phyloP scores from a whole-genome alignment of 2,329 filamentous ascomycete genomes.

The Cadophora sp. region DNA sequence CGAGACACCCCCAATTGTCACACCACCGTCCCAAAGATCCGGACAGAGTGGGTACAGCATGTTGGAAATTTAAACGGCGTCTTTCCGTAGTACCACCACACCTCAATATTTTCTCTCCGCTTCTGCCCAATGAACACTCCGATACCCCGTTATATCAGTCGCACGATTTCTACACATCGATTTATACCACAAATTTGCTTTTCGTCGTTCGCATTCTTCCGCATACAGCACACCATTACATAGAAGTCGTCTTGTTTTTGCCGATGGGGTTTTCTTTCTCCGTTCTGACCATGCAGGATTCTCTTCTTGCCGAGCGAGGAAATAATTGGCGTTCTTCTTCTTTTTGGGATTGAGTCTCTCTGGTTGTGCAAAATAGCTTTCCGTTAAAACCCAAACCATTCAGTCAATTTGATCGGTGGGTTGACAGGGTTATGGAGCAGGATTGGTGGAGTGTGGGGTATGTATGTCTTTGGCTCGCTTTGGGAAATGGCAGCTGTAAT shows the following conservation, averaged over 20 bases:
- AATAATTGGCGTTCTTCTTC: constrained; percentile 1
- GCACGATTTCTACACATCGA: constrained; percentile 13
- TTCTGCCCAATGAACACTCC: constrained; percentile 9
- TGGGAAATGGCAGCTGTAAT: constrained; percentile 10
- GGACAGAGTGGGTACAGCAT: constrained; percentile 19
- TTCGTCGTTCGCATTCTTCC: not conserved
- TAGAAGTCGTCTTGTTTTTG: not conserved
- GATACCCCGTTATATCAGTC: constrained; percentile 9
- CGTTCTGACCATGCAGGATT: constrained; percentile 5
- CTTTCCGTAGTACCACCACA: constrained; percentile 18
- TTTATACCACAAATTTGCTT: constrained; percentile 18
- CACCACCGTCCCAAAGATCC: constrained; percentile 30
- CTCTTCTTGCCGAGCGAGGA: constrained; percentile 9
- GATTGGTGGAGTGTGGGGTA: not conserved
- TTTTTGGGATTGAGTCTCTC: not conserved
- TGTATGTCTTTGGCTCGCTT: not conserved
- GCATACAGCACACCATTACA: constrained; percentile 6
- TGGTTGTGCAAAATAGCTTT: constrained; percentile 1
- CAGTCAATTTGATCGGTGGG: not conserved
- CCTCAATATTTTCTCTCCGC: not conserved
- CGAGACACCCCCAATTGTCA: constrained; percentile 31
- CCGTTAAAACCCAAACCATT: not conserved
- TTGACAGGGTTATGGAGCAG: constrained; percentile 9
- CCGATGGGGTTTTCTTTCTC: not conserved
- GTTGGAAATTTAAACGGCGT: constrained; percentile 1